A percentile compares a stretch with the other conserved stretches of the same genome.
Evolutionary conservation across 108 stramenopile genomes (phyloP).

Genomic region (Nannochloropsis oceanica): DNA sequence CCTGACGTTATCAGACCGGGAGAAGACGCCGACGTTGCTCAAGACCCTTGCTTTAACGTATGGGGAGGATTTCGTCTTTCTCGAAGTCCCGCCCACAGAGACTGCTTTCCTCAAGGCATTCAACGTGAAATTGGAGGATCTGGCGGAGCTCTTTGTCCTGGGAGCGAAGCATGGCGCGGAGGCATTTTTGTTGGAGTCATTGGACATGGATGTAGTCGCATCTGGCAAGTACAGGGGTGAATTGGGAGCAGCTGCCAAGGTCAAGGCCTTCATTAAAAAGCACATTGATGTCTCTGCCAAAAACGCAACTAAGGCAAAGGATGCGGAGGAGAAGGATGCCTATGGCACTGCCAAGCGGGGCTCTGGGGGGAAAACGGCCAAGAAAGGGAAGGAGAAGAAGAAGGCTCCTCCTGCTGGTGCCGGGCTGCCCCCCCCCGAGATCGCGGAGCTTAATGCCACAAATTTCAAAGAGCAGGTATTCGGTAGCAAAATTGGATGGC

Average conservation of each 20-base stretch:
- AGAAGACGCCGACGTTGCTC: background rate
- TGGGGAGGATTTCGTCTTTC: background rate
- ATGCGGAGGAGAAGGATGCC: background rate
- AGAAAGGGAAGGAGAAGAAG: background rate
- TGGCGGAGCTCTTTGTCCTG: background rate
- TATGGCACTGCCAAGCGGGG: background rate
- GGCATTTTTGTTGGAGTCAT: background rate
- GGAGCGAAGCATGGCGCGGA: background rate
- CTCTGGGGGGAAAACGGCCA: background rate
- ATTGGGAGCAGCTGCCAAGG: background rate
- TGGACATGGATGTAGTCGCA: background rate
- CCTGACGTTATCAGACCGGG: background rate
- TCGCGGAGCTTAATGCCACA: background rate
- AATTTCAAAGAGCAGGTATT: background rate
- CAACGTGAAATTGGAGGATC: background rate
- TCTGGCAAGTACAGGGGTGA: background rate
- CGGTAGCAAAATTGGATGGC: background rate
- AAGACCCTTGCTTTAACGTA: background rate
- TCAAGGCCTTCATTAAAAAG: background rate
- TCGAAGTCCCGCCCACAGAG: background rate
- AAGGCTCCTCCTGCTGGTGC: background rate
- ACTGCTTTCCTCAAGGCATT: background rate
- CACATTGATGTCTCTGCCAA: background rate
- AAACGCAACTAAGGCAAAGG: background rate
- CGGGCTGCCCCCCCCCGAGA: background rate